Conservation (phyloP, 441 rosid genomes). For the Isatis lusitanica region DNA sequence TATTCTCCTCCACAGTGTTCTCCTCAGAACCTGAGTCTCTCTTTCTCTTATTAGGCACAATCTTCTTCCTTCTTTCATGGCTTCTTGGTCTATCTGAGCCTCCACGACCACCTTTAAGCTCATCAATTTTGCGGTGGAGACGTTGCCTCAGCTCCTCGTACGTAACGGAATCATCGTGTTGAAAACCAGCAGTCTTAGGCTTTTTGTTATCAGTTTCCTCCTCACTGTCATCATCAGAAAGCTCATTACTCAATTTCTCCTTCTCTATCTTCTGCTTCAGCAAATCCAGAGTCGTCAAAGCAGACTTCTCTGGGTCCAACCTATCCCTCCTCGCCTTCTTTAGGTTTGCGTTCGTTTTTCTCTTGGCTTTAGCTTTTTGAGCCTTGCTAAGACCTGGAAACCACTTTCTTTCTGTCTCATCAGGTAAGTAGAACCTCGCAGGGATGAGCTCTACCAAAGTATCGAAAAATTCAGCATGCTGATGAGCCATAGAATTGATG, state of each 20-base stretch:
- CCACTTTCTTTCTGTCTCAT: constrained; percentile 72
- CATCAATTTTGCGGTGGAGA: constrained; percentile 59
- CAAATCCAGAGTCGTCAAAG: constrained; percentile 59
- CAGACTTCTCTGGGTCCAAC: constrained; percentile 64
- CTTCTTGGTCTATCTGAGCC: constrained; percentile 40
- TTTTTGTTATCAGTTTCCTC: constrained; percentile 38
- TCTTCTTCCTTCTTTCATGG: constrained; percentile 38
- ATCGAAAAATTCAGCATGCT: constrained; percentile 64
- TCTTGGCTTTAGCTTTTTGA: constrained; percentile 66
- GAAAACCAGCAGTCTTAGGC: constrained; percentile 38
- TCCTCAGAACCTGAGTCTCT: constrained; percentile 43
- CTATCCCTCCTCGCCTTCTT: constrained; percentile 80
- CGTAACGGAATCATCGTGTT: constrained; percentile 50
- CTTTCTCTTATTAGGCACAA: constrained; percentile 33
- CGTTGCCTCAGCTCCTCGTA: constrained; percentile 78
- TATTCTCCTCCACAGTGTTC: constrained; percentile 51
- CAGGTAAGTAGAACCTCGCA: constrained; percentile 78
- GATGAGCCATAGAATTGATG: constrained; percentile 47
- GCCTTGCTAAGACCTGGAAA: constrained; percentile 76
- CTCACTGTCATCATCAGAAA: constrained; percentile 20
- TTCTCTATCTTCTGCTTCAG: constrained; percentile 64
- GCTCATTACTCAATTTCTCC: constrained; percentile 43
- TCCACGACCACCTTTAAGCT: constrained; percentile 60
- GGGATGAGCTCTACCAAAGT: constrained; percentile 75
- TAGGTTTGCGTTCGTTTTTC: constrained; percentile 55